A percentile compares a stretch with the other conserved stretches of the same genome.
Evolutionary conservation across 2,329 filamentous ascomycete genomes (phyloP).

Genomic region (Arthrinium phaeospermum): DNA sequence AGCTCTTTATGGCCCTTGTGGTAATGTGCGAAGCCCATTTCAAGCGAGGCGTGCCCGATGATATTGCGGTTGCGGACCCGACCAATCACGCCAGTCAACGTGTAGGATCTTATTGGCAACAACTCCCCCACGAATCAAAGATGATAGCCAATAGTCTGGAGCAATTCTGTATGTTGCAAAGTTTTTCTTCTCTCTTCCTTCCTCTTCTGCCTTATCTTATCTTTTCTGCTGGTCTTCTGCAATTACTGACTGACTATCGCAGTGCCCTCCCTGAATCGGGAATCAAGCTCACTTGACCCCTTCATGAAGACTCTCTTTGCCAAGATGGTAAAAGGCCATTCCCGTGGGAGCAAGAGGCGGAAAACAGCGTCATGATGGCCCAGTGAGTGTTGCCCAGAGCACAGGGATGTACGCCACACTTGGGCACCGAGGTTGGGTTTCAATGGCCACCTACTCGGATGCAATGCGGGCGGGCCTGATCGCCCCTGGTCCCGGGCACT

Average conservation of each 20-base stretch:
- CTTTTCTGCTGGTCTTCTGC: neutral
- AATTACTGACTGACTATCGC: conserved; percentile 7
- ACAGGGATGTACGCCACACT: neutral
- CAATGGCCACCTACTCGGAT: neutral
- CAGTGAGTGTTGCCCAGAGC: neutral
- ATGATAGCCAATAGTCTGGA: conserved; percentile 15
- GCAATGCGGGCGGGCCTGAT: neutral
- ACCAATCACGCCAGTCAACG: conserved; percentile 10
- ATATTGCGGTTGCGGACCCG: conserved; percentile 7
- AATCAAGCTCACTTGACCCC: neutral
- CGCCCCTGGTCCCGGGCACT: neutral
- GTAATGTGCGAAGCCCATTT: conserved; percentile 39
- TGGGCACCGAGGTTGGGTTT: neutral
- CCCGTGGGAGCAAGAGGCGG: conserved; percentile 2
- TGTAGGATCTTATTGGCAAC: conserved; percentile 16
- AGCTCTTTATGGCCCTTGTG: conserved; percentile 35
- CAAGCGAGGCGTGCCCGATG: conserved; percentile 16
- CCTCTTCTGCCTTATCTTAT: neutral
- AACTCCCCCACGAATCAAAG: conserved; percentile 17
- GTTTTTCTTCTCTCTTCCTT: neutral
- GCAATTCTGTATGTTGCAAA: conserved; percentile 16
- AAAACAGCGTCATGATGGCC: conserved; percentile 11
- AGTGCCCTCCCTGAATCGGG: conserved; percentile 16
- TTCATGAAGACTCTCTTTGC: conserved; percentile 9
- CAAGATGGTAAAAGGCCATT: conserved; percentile 22